Conservation (phyloP, 1,284 basidiomycete genomes). For the Rhodotorula sp. region DNA sequence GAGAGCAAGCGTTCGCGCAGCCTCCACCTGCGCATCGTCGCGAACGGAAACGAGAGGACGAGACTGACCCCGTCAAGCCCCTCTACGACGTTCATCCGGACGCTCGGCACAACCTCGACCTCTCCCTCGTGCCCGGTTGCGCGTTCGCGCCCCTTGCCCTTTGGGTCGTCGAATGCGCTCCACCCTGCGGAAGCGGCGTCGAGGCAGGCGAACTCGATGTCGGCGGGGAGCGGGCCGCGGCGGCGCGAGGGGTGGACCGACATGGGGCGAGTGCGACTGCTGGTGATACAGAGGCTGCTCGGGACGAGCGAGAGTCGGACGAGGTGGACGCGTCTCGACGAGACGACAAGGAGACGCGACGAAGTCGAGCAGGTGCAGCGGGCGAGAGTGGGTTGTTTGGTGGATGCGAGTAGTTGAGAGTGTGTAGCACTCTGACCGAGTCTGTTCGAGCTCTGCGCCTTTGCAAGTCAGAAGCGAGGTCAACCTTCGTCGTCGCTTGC, state of each 20-base stretch:
- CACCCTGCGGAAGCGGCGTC: slow-evolving; percentile 24
- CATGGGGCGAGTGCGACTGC: background rate
- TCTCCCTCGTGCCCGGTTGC: slow-evolving; percentile 4
- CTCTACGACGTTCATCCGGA: slow-evolving; percentile 29
- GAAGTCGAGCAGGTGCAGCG: too few relatives aligned
- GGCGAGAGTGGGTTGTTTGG: too few relatives aligned
- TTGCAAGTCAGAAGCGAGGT: too few relatives aligned
- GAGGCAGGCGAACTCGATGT: slow-evolving; percentile 37
- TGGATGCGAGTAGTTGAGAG: too few relatives aligned
- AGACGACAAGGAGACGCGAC: too few relatives aligned
- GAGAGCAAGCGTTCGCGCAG: too few relatives aligned
- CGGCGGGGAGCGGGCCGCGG: slow-evolving; percentile 29
- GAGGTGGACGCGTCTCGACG: too few relatives aligned
- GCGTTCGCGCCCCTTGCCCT: background rate
- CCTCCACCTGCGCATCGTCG: background rate
- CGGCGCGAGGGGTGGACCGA: slow-evolving; percentile 27
- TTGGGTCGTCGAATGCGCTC: slow-evolving; percentile 10
- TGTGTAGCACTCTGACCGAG: too few relatives aligned
- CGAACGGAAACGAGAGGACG: background rate
- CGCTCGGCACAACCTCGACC: slow-evolving; percentile 38
- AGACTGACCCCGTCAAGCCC: slow-evolving; percentile 35
- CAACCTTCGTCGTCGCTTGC: too few relatives aligned
- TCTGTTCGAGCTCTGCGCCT: too few relatives aligned
- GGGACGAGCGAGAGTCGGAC: background rate
- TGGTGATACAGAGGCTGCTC: background rate